Evolutionary conservation across 2,329 filamentous ascomycete genomes (phyloP), one percentile per base, ranked within the genome.

Genomic region (Trichoderma breve): DNA sequence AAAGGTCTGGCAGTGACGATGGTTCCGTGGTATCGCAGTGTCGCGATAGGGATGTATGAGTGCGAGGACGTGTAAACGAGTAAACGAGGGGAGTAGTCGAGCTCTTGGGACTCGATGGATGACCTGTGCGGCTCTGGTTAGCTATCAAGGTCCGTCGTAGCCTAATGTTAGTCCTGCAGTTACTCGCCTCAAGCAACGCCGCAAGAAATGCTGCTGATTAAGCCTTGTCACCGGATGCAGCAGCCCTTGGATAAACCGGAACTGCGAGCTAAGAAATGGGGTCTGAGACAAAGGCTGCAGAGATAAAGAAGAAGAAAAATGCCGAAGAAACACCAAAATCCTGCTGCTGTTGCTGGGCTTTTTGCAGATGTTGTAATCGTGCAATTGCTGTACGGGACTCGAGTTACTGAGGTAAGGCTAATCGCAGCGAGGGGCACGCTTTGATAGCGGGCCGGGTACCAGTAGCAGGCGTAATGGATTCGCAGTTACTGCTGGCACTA

Each of bases 391-490:
- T 51, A 51, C 2, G 47, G 47, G 47, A 18, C 36, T 43, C 36
- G 36, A 12, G n/a, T 51, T 51, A 24, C 36, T 39, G 36, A 39
- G 36, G n/a, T 14, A 51, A 51, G 47, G 47, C n/a, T 6, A 60
- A 34, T 60, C 28, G n/a, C 24, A 60, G 65, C 65, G 65, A 68
- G 65, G 53, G 65, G 64, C 34, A 67, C n/a, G 65, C 36, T 58
- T 57, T 58, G 64, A 57, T 68, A 58, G 53, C 51, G 53, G 64
- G 18, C 24, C 9, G 21, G 7, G 51, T 61, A 36, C 28, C 55
- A 58, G 28, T 12, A 4, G 55, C 30, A 58, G 55, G 55, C 55
- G 55, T 30, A n/a, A n/a, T 26, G 58, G 32, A 61, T 26, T 30
- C n/a, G 51, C 51, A 21, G 64, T 32, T n/a, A 57, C 51, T 30